A percentile compares a stretch with the other conserved stretches of the same genome.
Conservation (phyloP, 208 protist species). For the Balamuthia mandrillaris region DNA sequence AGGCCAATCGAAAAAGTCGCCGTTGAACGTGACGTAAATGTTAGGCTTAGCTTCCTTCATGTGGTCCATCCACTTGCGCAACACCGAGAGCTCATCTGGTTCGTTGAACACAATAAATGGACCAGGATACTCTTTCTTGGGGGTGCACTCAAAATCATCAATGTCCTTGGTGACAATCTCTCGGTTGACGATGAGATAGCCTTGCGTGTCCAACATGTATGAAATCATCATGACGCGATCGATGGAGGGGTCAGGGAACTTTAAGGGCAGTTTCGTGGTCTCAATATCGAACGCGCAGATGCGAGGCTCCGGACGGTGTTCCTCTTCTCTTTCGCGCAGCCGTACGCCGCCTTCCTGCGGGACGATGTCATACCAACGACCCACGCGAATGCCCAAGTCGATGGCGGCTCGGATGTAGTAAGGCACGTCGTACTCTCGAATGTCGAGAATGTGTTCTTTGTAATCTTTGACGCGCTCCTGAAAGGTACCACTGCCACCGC, state of each 20-base stretch:
- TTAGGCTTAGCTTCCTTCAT: conserved; percentile 91
- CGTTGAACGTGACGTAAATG: conserved; percentile 99
- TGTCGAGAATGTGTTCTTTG: conserved; percentile 90
- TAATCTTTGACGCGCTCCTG: conserved; percentile 47
- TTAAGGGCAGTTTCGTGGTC: conserved; percentile 96
- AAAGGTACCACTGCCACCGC: conserved; percentile 59
- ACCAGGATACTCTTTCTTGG: conserved; percentile 94
- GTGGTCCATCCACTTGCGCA: conserved; percentile 93
- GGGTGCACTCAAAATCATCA: conserved; percentile 98
- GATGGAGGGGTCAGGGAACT: conserved; percentile 94
- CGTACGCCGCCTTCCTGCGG: neutral
- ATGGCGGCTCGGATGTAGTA: conserved; percentile 97
- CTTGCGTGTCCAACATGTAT: conserved; percentile 98
- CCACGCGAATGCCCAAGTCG: conserved; percentile 87
- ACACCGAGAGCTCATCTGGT: conserved; percentile 82
- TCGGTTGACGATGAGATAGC: conserved; percentile 96
- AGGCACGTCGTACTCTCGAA: conserved; percentile 98
- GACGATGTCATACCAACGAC: conserved; percentile 92
- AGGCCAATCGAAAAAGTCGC: conserved; percentile 99
- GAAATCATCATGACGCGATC: conserved; percentile 99
- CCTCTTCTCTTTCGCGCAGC: conserved; percentile 69
- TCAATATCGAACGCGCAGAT: conserved; percentile 98
- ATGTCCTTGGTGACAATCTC: conserved; percentile 97
- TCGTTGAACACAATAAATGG: conserved; percentile 97
- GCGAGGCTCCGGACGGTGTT: conserved; percentile 82